Evolutionary conservation across 106 monocot genomes (phyloP).

Genomic region (Phalaenopsis aphrodite): DNA sequence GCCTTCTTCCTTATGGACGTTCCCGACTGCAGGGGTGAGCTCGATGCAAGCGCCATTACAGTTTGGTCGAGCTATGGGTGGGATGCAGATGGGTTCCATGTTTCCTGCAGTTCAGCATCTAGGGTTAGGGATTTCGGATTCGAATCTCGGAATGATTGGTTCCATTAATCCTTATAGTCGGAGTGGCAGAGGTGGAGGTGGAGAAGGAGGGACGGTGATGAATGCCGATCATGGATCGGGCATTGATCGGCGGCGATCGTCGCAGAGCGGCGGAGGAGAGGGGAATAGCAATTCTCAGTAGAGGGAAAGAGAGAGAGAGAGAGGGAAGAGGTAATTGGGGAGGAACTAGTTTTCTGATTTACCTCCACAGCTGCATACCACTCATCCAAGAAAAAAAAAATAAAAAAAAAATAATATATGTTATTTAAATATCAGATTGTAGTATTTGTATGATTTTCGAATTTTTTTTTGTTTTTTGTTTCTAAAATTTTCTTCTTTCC

Average conservation of each 20-base stretch:
- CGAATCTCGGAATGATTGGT: constrained; percentile 78
- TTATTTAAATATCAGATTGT: not conserved
- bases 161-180: constrained; percentile 65
- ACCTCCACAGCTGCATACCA: not conserved
- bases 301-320: constrained; percentile 22
- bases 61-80: constrained; percentile 37
- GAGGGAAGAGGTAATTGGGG: not conserved
- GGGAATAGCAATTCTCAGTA: constrained; percentile 24
- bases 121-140: constrained; percentile 51
- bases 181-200: constrained; percentile 23
- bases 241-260: constrained; percentile 13
- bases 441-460: not conserved
- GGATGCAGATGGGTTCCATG: constrained; percentile 36
- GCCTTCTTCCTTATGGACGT: constrained; percentile 45
- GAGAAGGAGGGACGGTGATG: constrained; percentile 12
- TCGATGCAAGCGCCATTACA: constrained; percentile 75
- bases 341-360: not conserved
- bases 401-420: not conserved
- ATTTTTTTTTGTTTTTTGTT: not conserved
- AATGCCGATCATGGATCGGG: constrained; percentile 31
- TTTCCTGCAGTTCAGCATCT: constrained; percentile 24
- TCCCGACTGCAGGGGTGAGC: constrained; percentile 34
- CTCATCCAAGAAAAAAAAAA: not conserved
- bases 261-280: constrained; percentile 26
- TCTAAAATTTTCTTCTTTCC: not conserved